Percentiles rank a stretch among this genome's conserved stretches.
These are phyloP conservation scores for Hypholoma sublateritium DNA, from an alignment of 768 basidiomycete species.

Conservation along the genomic window DNA sequence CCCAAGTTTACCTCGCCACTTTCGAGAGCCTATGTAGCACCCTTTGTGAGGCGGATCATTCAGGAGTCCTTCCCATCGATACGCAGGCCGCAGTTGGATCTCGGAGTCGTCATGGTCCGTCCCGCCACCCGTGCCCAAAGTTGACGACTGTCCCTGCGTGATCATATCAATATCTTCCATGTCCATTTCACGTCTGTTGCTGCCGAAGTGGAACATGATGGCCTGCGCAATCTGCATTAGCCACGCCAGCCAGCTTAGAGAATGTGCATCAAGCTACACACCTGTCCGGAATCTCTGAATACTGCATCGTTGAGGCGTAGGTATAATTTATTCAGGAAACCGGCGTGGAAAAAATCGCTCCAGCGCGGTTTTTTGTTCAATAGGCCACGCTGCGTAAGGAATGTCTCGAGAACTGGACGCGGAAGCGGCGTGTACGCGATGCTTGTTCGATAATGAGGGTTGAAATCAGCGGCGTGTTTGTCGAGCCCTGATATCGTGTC, in stretches of 20 bases:
- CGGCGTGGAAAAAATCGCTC: constrained; percentile 56
- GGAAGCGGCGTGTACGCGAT: constrained; percentile 74
- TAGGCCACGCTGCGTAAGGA: constrained; percentile 62
- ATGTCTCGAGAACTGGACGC: constrained; percentile 60
- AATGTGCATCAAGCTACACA: background rate
- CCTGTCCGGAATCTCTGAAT: constrained; percentile 52
- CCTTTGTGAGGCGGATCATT: constrained; percentile 48
- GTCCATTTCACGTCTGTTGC: constrained; percentile 48
- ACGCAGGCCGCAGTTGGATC: constrained; percentile 60
- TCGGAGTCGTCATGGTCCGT: constrained; percentile 67
- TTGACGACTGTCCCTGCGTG: constrained; percentile 49
- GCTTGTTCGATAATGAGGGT: constrained; percentile 68
- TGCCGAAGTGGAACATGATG: constrained; percentile 62
- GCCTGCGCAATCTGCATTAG: constrained; percentile 36
- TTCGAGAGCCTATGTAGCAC: constrained; percentile 30
- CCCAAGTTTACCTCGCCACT: constrained; percentile 53
- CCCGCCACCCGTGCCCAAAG: constrained; percentile 65
- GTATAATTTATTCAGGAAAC: constrained; percentile 74
- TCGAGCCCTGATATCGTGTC: constrained; percentile 51
- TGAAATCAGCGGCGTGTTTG: constrained; percentile 58
- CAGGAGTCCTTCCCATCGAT: constrained; percentile 71
- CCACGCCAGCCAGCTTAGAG: background rate
- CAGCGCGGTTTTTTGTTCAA: constrained; percentile 43
- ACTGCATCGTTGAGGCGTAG: constrained; percentile 67
- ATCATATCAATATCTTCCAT: constrained; percentile 65